A percentile compares a stretch with the other conserved stretches of the same genome.
phyloP scores from a whole-genome alignment of 169 alveolate genomes.

The Plasmodium reichenowi region DNA sequence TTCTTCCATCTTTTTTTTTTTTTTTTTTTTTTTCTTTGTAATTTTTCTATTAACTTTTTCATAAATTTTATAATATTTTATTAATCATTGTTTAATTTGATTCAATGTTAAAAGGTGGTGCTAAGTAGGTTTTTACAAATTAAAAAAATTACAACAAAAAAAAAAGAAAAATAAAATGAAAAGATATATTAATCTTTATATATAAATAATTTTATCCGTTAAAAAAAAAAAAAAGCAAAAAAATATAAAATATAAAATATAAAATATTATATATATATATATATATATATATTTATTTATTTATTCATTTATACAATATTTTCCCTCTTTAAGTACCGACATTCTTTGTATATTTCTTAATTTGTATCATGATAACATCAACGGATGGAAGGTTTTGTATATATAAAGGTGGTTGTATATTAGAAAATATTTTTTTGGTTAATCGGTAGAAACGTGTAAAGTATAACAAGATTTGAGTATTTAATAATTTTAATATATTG shows the following conservation, averaged over 20 bases:
- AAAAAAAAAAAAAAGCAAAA: too few relatives aligned
- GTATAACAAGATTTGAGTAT: slow-evolving; percentile 54
- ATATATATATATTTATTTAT: too few relatives aligned
- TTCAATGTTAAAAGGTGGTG: slow-evolving; percentile 17
- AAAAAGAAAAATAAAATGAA: too few relatives aligned
- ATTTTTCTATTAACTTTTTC: slow-evolving; percentile 69
- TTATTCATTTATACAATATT: too few relatives aligned
- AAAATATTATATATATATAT: too few relatives aligned
- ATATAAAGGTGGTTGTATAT: slow-evolving; percentile 15
- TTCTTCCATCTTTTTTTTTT: slow-evolving; percentile 2
- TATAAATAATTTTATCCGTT: too few relatives aligned
- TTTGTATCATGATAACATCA: slow-evolving; percentile 49
- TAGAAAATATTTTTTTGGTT: slow-evolving; percentile 16
- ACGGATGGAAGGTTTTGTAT: slow-evolving; percentile 53
- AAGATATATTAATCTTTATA: too few relatives aligned
- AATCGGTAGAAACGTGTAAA: slow-evolving; percentile 52
- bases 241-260: too few relatives aligned
- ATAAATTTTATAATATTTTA: slow-evolving; percentile 60
- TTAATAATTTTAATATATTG: slow-evolving; percentile 33
- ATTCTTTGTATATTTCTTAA: slow-evolving; percentile 34
- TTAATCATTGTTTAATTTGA: slow-evolving; percentile 48
- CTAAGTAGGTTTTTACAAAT: too few relatives aligned
- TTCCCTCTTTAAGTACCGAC: neutral
- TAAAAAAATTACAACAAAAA: too few relatives aligned
- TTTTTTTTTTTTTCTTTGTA: slow-evolving; percentile 33